Base-by-base conservation (phyloP, 306 rosid species). In the Sicyos baderoa region DNA sequence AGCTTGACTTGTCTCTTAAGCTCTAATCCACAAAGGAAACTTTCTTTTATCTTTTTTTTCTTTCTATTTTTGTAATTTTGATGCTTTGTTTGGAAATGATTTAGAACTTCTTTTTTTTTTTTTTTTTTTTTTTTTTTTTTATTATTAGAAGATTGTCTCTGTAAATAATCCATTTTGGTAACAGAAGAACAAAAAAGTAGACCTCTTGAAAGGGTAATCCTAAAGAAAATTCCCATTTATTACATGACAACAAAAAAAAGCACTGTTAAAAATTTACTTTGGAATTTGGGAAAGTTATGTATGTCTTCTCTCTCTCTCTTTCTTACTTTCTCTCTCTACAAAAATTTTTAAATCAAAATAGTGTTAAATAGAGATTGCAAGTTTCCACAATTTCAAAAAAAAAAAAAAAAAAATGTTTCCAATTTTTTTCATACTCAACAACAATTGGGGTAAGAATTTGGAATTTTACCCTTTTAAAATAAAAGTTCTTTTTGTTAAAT, bases 1-100 rank as follows among this genome's bases (percentile, higher is more conserved):
- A 86, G 74, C 96, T 92, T 73, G 97, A 92, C 85, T 87, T 92
- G 87, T 87, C 96, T 72, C 97, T 92, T 66, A 92, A 82, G 84
- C 96, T 92, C 82, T 89, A 72, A 91, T 45, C 54, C 55, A 35
- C 74, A 14, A 64, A 75, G 25, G 25, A 57, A 19, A 76, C 60
- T 74, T 52, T 62, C 60, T 37, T 37, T 37, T 37, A 5, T 37
- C 9, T 37, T 37, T 4, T 37, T 35, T 35, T n/a, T 37, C 25
- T 68, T 59, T 77, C 49, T 50, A 73, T 59, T 65, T 70, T 25
- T 76, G 68, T 1, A 63, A 50, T 62, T 62, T 62, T 19, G 9
- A 56, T 65, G 40, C 10, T 52, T 71, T 61, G 22, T 70, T 15
- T 40, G 54, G 72, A 19, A 49, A 47, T 52, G 67, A 32, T 63